Conservation (phyloP, 768 basidiomycete species). For the Phanerochaete carnosa region DNA sequence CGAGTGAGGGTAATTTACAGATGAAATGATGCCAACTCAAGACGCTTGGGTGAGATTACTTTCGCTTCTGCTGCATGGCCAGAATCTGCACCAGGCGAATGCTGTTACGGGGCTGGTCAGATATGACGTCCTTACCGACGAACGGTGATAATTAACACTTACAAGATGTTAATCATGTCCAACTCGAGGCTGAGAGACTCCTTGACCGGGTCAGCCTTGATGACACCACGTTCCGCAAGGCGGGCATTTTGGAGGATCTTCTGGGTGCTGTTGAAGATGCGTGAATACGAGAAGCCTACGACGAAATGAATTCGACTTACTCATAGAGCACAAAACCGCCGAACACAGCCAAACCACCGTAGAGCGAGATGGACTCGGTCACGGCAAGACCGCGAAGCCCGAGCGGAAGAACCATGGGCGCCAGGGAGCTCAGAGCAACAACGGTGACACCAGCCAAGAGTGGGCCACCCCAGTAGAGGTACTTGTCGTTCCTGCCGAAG, state of each 20-base stretch:
- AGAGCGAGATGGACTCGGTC: slow-evolving; percentile 75
- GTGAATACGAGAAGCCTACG: slow-evolving; percentile 3
- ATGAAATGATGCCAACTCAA: background rate
- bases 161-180: slow-evolving; percentile 92
- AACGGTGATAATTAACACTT: slow-evolving; percentile 21
- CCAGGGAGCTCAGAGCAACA: slow-evolving; percentile 81
- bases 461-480: slow-evolving; percentile 82
- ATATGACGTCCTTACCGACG: background rate
- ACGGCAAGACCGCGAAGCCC: slow-evolving; percentile 74
- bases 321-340: slow-evolving; percentile 85
- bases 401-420: slow-evolving; percentile 86
- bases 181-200: slow-evolving; percentile 79
- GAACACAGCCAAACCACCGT: slow-evolving; percentile 88
- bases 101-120: slow-evolving; percentile 31
- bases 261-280: slow-evolving; percentile 57
- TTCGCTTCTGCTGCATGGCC: slow-evolving; percentile 60
- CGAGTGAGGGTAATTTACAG: slow-evolving; percentile 1
- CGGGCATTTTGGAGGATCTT: slow-evolving; percentile 79
- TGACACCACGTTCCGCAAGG: slow-evolving; percentile 62
- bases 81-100: slow-evolving; percentile 81
- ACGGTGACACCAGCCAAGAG: slow-evolving; percentile 87
- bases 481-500: slow-evolving; percentile 62
- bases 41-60: slow-evolving; percentile 22
- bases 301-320: slow-evolving; percentile 36
- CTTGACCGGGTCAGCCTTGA: slow-evolving; percentile 70